These are phyloP conservation scores for Achaetomium macrosporum DNA, from an alignment of 2,329 filamentous ascomycete genomes.

Conservation along the genomic window DNA sequence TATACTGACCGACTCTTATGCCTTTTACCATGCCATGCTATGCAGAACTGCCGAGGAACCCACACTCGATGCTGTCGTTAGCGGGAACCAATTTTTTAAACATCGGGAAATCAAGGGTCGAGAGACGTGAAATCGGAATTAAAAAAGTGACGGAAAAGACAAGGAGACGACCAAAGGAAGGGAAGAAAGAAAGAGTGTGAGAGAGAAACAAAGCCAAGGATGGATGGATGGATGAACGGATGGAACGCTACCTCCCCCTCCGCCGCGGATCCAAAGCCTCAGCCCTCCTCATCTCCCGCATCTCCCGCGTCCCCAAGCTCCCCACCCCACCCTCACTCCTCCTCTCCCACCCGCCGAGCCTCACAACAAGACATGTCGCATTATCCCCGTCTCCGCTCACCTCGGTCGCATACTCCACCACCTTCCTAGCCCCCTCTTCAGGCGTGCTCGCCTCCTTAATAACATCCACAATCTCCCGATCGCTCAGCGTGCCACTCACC, in stretches of 20 bases:
- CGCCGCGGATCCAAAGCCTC: slow-evolving; percentile 79
- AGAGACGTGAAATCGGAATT: background rate
- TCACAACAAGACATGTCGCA: slow-evolving; percentile 61
- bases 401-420: slow-evolving; percentile 86
- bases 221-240: background rate
- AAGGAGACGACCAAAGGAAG: no score
- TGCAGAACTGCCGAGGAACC: background rate
- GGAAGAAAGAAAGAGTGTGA: background rate
- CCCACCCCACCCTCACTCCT: slow-evolving; percentile 80
- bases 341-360: slow-evolving; percentile 64
- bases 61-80: background rate
- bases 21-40: slow-evolving; percentile 3
- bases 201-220: background rate
- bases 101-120: background rate
- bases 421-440: slow-evolving; percentile 70
- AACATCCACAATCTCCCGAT: slow-evolving; percentile 95
- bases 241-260: slow-evolving; percentile 42
- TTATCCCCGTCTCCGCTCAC: slow-evolving; percentile 64
- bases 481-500: slow-evolving; percentile 74
- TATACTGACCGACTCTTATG: background rate
- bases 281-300: slow-evolving; percentile 72
- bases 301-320: slow-evolving; percentile 86
- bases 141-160: background rate
- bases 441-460: slow-evolving; percentile 91
- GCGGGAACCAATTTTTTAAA: background rate